These are phyloP conservation scores for Cyclocybe aegerita DNA, from an alignment of 768 basidiomycete species.

Conservation along the genomic window DNA sequence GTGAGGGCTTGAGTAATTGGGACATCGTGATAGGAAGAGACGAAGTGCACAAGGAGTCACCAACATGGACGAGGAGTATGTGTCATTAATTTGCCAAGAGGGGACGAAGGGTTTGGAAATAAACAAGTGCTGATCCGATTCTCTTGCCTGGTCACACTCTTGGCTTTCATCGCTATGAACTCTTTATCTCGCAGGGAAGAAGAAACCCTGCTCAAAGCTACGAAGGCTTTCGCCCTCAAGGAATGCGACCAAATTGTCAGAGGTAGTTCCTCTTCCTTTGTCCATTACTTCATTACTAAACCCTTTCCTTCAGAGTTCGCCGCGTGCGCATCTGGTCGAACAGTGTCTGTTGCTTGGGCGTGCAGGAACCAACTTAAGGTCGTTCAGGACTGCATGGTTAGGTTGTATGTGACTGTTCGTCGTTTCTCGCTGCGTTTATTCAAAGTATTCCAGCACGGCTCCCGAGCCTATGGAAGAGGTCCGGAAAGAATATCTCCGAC, in stretches of 20 bases:
- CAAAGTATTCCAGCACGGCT: constrained; percentile 51
- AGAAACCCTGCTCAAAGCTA: constrained; percentile 79
- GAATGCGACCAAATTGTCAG: constrained; percentile 77
- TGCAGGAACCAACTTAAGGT: constrained; percentile 68
- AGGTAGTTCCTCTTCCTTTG: constrained; percentile 39
- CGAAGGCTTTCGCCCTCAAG: constrained; percentile 75
- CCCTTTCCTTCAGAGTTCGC: constrained; percentile 63
- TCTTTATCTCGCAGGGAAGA: constrained; percentile 86
- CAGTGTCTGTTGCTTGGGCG: constrained; percentile 83
- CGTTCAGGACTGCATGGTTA: constrained; percentile 77
- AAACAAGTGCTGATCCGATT: constrained; percentile 5
- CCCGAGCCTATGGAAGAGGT: constrained; percentile 73
- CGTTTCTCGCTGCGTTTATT: constrained; percentile 1
- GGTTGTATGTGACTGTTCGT: constrained; percentile 56
- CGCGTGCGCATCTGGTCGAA: constrained; percentile 78
- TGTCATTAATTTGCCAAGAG: background rate
- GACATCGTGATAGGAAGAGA: constrained; percentile 14
- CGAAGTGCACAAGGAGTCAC: background rate
- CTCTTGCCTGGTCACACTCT: background rate
- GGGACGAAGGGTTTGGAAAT: background rate
- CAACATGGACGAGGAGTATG: background rate
- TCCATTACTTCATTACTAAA: background rate
- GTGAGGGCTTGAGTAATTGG: constrained; percentile 12
- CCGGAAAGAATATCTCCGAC: constrained; percentile 69
- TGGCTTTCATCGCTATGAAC: constrained; percentile 51